phyloP scores from a whole-genome alignment of 495 filamentous ascomycete genomes.

The Hyaloscypha finlandica region DNA sequence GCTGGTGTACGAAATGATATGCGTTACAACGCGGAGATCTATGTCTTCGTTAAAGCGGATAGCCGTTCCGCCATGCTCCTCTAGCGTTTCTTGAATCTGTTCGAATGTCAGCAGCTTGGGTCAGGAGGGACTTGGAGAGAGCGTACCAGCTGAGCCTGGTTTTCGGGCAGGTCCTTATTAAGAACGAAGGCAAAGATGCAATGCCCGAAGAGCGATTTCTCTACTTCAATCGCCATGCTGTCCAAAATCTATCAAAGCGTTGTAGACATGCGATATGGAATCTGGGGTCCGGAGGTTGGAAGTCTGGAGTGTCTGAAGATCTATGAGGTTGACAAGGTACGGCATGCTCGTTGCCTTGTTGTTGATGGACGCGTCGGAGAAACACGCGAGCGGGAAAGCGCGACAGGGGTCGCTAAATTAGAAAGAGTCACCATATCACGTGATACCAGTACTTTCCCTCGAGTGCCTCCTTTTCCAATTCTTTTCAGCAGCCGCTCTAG shows the following conservation, averaged over 20 bases:
- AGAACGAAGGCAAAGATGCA: slow-evolving; percentile 48
- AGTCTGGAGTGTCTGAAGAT: not conserved
- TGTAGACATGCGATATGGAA: slow-evolving; percentile 4
- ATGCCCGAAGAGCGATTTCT: slow-evolving; percentile 35
- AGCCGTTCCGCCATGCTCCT: slow-evolving; percentile 55
- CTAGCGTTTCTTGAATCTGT: slow-evolving; percentile 35
- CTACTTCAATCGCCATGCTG: slow-evolving; percentile 45
- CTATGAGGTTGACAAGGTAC: not conserved
- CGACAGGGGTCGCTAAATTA: not conserved
- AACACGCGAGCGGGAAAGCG: not conserved
- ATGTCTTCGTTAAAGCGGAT: slow-evolving; percentile 49
- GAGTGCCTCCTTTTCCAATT: not conserved
- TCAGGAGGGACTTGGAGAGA: slow-evolving; percentile 35
- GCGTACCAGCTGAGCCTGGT: slow-evolving; percentile 47
- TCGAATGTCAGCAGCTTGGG: slow-evolving; percentile 17
- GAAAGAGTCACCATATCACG: not conserved
- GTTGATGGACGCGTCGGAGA: slow-evolving; percentile 3
- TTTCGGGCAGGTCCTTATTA: slow-evolving; percentile 44
- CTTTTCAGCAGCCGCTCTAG: not conserved
- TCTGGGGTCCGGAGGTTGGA: not conserved
- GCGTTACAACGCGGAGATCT: slow-evolving; percentile 64
- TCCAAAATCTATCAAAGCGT: not conserved
- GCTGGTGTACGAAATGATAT: slow-evolving; percentile 80
- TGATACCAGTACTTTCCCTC: not conserved
- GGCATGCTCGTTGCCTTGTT: not conserved